Conservation (phyloP, 2,329 filamentous ascomycete genomes). For the Fusarium domesticum region DNA sequence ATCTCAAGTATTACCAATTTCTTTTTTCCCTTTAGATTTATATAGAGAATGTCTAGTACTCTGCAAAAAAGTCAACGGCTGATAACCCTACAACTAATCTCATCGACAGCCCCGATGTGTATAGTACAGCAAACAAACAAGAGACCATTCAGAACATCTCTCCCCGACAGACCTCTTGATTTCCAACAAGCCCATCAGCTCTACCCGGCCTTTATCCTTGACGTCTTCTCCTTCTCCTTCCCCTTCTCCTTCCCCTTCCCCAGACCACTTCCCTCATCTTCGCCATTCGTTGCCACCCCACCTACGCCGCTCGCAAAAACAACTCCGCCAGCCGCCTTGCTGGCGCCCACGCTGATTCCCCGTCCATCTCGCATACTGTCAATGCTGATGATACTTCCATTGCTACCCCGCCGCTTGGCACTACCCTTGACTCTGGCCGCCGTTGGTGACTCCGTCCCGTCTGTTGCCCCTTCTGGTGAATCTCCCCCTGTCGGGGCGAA, state of each 20-base stretch:
- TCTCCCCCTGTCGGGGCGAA: conserved; percentile 6
- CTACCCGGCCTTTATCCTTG: conserved; percentile 7
- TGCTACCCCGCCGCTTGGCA: conserved; percentile 26
- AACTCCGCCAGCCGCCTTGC: conserved; percentile 36
- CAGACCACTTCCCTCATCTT: conserved; percentile 12
- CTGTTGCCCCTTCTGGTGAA: conserved; percentile 12
- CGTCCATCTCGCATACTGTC: conserved; percentile 38
- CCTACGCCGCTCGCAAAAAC: conserved; percentile 32
- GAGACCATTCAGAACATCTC: too few relatives aligned
- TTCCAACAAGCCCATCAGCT: too few relatives aligned
- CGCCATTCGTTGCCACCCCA: conserved; percentile 12
- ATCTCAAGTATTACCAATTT: not conserved
- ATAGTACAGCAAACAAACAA: not conserved
- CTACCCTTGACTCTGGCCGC: conserved; percentile 13
- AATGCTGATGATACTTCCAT: conserved; percentile 39
- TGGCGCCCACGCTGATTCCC: conserved; percentile 41
- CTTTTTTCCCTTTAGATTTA: not conserved
- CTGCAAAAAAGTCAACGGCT: not conserved
- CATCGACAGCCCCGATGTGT: not conserved
- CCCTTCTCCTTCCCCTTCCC: conserved; percentile 20
- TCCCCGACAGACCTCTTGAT: too few relatives aligned
- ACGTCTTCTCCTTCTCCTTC: conserved; percentile 21
- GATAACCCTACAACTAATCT: not conserved
- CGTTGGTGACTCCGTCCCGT: conserved; percentile 17
- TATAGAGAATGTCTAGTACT: conserved; percentile 4